Conservation (phyloP, 352 stramenopile species). For the Saprolegnia parasitica region DNA sequence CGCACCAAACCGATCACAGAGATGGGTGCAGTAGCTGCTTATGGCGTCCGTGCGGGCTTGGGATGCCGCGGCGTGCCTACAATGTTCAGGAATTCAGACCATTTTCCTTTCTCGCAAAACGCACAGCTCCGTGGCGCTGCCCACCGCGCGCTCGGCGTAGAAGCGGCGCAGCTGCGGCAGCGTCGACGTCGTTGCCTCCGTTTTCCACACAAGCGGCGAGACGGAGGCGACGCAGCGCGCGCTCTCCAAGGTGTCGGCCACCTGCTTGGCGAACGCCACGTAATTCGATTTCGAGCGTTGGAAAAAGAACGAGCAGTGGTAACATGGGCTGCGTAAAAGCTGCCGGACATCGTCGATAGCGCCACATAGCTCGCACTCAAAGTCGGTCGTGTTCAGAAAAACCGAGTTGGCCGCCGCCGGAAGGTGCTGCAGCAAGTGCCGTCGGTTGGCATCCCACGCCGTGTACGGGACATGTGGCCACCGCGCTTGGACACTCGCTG, state of each 20-base stretch:
- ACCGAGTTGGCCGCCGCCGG: not conserved
- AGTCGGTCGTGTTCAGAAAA: not conserved
- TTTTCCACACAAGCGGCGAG: constrained; percentile 2
- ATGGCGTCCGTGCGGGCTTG: not conserved
- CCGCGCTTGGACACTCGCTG: not conserved
- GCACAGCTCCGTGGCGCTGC: not conserved
- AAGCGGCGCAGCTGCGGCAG: constrained; percentile 4
- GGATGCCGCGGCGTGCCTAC: not conserved
- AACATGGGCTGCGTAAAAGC: constrained; percentile 1
- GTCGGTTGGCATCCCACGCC: not conserved
- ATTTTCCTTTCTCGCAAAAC: no score
- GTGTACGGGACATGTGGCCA: not conserved
- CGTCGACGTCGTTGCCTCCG: not conserved
- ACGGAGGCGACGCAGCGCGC: not conserved
- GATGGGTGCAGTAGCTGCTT: not conserved
- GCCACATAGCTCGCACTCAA: not conserved
- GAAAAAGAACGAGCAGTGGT: constrained; percentile 5
- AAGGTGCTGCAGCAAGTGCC: not conserved
- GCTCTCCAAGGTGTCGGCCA: not conserved
- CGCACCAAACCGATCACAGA: not conserved
- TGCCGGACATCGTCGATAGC: not conserved
- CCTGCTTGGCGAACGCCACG: not conserved
- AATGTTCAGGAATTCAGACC: not conserved
- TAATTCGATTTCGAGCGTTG: not conserved
- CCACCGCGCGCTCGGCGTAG: not conserved